Conservation (phyloP, 2,329 filamentous ascomycete genomes). For the Paracoccidioides lutzii region DNA sequence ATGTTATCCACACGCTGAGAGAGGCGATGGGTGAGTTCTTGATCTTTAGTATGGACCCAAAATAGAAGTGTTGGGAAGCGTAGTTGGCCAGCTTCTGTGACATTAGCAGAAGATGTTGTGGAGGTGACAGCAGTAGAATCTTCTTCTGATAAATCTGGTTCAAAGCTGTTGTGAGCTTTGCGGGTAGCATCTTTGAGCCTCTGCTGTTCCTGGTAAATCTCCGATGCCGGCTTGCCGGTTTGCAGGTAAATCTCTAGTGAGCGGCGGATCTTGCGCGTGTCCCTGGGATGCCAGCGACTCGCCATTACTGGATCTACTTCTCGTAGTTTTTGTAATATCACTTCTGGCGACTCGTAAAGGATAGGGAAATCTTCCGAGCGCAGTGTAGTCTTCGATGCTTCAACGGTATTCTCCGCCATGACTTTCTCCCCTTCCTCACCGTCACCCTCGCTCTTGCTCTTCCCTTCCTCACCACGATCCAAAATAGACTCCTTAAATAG, state of each 20-base stretch:
- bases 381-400: background rate
- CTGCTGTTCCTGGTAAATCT: slow-evolving; percentile 72
- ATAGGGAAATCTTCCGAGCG: slow-evolving; percentile 48
- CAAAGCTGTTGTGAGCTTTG: background rate
- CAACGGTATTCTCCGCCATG: too few species aligned
- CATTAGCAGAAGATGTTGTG: background rate
- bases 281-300: slow-evolving; percentile 83
- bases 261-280: slow-evolving; percentile 74
- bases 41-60: slow-evolving; percentile 70
- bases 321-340: slow-evolving; percentile 57
- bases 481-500: slow-evolving; percentile 65
- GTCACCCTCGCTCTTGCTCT: slow-evolving; percentile 16
- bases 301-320: slow-evolving; percentile 86
- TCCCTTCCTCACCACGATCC: slow-evolving; percentile 17
- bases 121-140: slow-evolving; percentile 4
- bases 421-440: slow-evolving; percentile 4
- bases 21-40: slow-evolving; percentile 56
- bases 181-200: slow-evolving; percentile 11
- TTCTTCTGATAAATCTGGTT: slow-evolving; percentile 10
- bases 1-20: slow-evolving; percentile 73
- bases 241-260: slow-evolving; percentile 82
- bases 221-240: slow-evolving; percentile 68
- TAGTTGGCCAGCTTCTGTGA: slow-evolving; percentile 23
- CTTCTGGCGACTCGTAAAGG: slow-evolving; percentile 55
- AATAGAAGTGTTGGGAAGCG: slow-evolving; percentile 56